A percentile compares a stretch with the other conserved stretches of the same genome.
Conservation (phyloP, 371 early-diverging fungal genomes). For the Mortierella sp. region DNA sequence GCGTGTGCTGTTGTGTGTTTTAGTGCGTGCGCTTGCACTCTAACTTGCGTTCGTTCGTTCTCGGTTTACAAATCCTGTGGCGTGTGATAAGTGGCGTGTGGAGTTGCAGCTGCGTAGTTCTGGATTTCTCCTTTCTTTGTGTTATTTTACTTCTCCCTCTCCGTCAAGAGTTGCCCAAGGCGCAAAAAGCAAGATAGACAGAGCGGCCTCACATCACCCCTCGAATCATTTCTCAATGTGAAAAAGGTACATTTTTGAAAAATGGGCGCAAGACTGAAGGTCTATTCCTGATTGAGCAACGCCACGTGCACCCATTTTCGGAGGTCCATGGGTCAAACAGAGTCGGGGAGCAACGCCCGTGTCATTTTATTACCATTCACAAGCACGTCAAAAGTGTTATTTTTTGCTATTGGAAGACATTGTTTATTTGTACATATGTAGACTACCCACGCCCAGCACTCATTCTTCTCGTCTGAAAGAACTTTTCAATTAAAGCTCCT, state of each 20-base stretch:
- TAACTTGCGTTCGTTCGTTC: neutral
- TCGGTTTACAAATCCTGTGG: neutral
- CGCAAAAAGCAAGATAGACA: neutral
- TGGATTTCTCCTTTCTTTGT: neutral
- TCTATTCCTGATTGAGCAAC: neutral
- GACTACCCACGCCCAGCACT: neutral
- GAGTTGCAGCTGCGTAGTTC: slow-evolving; percentile 2
- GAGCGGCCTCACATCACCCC: neutral
- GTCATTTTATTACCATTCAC: neutral
- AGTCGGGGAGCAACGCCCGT: neutral
- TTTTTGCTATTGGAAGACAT: neutral
- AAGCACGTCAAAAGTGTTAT: neutral
- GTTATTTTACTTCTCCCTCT: neutral
- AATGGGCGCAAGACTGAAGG: slow-evolving; percentile 8
- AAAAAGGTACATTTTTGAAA: neutral
- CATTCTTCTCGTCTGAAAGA: no score
- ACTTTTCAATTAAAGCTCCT: slow-evolving; percentile 19
- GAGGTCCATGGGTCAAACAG: neutral
- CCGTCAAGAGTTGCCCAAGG: neutral
- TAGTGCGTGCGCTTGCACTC: neutral
- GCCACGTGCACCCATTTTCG: neutral
- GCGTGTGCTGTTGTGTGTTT: neutral
- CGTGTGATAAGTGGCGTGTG: neutral
- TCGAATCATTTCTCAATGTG: no score
- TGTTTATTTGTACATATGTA: neutral